A percentile compares a stretch with the other conserved stretches of the same genome.
Conservation (phyloP, 1,284 basidiomycete species). For the Cryptococcus sp. region DNA sequence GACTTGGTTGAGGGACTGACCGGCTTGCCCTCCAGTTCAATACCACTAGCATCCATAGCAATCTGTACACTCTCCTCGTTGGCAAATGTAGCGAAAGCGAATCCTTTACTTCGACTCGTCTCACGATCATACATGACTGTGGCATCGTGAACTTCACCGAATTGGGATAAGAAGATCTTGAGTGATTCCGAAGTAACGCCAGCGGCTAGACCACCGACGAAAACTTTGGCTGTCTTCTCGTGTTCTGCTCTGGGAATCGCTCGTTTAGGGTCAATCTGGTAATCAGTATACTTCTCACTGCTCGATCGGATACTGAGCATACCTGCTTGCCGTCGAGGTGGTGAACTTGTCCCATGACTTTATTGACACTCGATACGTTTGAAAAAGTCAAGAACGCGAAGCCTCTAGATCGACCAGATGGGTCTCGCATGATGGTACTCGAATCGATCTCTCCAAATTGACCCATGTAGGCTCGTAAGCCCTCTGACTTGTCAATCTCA, state of each 20-base stretch:
- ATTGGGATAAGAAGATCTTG: slow-evolving; percentile 83
- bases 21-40: slow-evolving; percentile 87
- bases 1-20: slow-evolving; percentile 52
- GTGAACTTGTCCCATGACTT: slow-evolving; percentile 84
- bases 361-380: slow-evolving; percentile 78
- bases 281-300: no score
- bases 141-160: slow-evolving; percentile 88
- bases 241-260: slow-evolving; percentile 95
- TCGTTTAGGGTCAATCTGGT: slow-evolving; percentile 97
- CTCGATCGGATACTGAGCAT: slow-evolving; percentile 49
- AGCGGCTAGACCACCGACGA: slow-evolving; percentile 90
- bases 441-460: slow-evolving; percentile 88
- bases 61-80: slow-evolving; percentile 81
- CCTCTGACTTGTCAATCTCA: slow-evolving; percentile 54
- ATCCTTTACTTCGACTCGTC: slow-evolving; percentile 91
- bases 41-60: slow-evolving; percentile 75
- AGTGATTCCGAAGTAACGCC: slow-evolving; percentile 90
- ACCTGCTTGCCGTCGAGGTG: slow-evolving; percentile 90
- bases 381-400: slow-evolving; percentile 93
- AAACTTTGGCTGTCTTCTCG: slow-evolving; percentile 84
- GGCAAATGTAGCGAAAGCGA: slow-evolving; percentile 91
- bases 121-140: slow-evolving; percentile 99
- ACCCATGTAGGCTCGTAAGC: slow-evolving; percentile 75
- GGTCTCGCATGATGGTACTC: slow-evolving; percentile 93
- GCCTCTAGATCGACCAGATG: slow-evolving; percentile 80